Conservation (phyloP, 805 yeast genomes). For the Spathaspora gorwiae region DNA sequence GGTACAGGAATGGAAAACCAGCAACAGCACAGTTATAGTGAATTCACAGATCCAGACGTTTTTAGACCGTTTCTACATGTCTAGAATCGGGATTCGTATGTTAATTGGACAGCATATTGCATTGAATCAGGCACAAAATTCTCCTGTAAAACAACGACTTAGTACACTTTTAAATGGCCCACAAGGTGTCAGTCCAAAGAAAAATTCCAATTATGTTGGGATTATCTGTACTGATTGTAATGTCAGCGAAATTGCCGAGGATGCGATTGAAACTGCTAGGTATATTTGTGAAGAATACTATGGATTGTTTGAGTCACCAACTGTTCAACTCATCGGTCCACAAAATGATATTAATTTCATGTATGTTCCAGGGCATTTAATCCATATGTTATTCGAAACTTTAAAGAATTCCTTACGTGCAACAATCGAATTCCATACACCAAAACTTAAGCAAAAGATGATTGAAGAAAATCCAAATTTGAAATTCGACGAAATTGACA, state of each 20-base stretch:
- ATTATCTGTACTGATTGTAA: constrained; percentile 83
- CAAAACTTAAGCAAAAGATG: constrained; percentile 37
- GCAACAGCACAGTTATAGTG: constrained; percentile 44
- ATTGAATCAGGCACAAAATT: constrained; percentile 59
- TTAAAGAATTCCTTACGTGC: constrained; percentile 84
- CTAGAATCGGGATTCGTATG: constrained; percentile 89
- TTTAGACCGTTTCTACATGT: constrained; percentile 83
- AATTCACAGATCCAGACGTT: constrained; percentile 75
- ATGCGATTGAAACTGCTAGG: constrained; percentile 85
- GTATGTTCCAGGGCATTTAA: constrained; percentile 91
- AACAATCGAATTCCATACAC: constrained; percentile 75
- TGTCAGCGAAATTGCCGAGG: constrained; percentile 76
- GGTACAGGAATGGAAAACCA: constrained; percentile 81
- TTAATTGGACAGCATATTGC: constrained; percentile 93
- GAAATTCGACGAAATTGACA: constrained; percentile 33
- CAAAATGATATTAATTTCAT: constrained; percentile 69
- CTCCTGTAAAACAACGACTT: constrained; percentile 36
- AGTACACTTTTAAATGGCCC: constrained; percentile 32
- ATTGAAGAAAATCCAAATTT: constrained; percentile 39
- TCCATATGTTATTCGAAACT: constrained; percentile 87
- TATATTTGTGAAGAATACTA: constrained; percentile 90
- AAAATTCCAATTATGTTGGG: constrained; percentile 68
- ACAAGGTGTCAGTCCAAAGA: constrained; percentile 7
- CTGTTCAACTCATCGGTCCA: constrained; percentile 73
- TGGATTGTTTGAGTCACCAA: constrained; percentile 81